phyloP scores from a whole-genome alignment of 768 basidiomycete genomes.

The Phanerochaete carnosa region DNA sequence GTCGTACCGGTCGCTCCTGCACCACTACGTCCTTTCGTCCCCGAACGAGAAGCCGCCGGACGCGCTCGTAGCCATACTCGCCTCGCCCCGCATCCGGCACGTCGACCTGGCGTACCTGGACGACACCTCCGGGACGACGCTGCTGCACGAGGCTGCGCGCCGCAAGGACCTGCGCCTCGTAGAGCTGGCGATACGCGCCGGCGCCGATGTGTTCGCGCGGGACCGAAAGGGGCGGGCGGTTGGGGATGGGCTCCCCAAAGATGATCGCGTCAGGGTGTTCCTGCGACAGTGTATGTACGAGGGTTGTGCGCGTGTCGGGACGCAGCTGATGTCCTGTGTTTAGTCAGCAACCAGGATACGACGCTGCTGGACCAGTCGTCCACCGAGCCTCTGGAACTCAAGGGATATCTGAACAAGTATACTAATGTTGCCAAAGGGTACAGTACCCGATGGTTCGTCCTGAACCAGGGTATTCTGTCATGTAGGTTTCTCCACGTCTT shows the following conservation, averaged over 20 bases:
- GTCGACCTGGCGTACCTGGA: conserved; percentile 82
- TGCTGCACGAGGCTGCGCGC: conserved; percentile 85
- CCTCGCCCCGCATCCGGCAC: conserved; percentile 63
- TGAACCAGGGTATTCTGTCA: conserved; percentile 81
- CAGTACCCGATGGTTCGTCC: conserved; percentile 88
- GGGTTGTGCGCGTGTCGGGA: background rate
- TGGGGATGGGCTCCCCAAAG: conserved; percentile 67
- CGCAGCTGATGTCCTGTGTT: background rate
- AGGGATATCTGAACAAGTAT: conserved; percentile 88
- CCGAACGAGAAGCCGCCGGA: conserved; percentile 29
- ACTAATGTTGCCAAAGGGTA: conserved; percentile 91
- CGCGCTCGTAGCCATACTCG: conserved; percentile 54
- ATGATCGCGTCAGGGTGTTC: conserved; percentile 80
- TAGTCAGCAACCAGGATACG: conserved; percentile 80
- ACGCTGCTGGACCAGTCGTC: conserved; percentile 52
- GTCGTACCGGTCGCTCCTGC: conserved; percentile 69
- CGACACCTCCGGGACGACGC: conserved; percentile 66
- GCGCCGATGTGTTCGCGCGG: conserved; percentile 86
- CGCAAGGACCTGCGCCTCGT: conserved; percentile 78
- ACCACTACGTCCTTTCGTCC: conserved; percentile 68
- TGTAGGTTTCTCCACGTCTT: conserved; percentile 43
- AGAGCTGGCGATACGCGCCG: conserved; percentile 80
- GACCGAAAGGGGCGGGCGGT: conserved; percentile 69
- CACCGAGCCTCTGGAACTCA: conserved; percentile 57
- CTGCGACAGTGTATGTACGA: conserved; percentile 70